A percentile compares a stretch with the other conserved stretches of the same genome.
Evolutionary conservation across 768 basidiomycete genomes (phyloP).

Genomic region (Mycena albidolilacea): DNA sequence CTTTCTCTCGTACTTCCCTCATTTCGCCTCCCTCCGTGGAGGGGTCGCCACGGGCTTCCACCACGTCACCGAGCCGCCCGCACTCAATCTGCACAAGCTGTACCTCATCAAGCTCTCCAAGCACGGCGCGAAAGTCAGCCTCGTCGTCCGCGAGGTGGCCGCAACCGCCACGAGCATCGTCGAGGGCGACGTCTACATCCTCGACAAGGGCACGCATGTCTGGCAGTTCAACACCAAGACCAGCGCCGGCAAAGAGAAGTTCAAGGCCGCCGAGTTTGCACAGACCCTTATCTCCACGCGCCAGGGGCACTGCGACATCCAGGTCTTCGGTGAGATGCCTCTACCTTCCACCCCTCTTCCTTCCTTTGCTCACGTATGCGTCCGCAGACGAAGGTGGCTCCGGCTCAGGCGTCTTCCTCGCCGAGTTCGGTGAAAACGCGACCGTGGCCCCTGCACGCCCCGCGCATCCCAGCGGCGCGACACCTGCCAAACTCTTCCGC

Average conservation of each 20-base stretch:
- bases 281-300: slow-evolving; percentile 59
- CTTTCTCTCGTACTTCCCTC: slow-evolving; percentile 67
- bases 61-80: slow-evolving; percentile 61
- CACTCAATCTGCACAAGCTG: slow-evolving; percentile 61
- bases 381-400: slow-evolving; percentile 65
- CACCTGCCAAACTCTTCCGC: slow-evolving; percentile 51
- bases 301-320: slow-evolving; percentile 57
- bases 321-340: slow-evolving; percentile 63
- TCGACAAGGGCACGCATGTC: slow-evolving; percentile 68
- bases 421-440: slow-evolving; percentile 58
- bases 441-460: slow-evolving; percentile 38
- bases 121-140: slow-evolving; percentile 41
- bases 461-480: background rate
- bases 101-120: slow-evolving; percentile 63
- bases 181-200: slow-evolving; percentile 70
- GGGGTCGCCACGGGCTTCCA: slow-evolving; percentile 68
- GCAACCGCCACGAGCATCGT: slow-evolving; percentile 62
- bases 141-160: slow-evolving; percentile 66
- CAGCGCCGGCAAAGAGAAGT: slow-evolving; percentile 70
- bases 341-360: background rate
- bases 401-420: slow-evolving; percentile 63
- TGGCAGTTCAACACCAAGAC: slow-evolving; percentile 72
- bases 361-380: background rate
- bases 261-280: slow-evolving; percentile 74
- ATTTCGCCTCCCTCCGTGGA: slow-evolving; percentile 61